Evolutionary conservation across 2,329 filamentous ascomycete species (phyloP).

Genomic region (Cyphellophora attinorum): DNA sequence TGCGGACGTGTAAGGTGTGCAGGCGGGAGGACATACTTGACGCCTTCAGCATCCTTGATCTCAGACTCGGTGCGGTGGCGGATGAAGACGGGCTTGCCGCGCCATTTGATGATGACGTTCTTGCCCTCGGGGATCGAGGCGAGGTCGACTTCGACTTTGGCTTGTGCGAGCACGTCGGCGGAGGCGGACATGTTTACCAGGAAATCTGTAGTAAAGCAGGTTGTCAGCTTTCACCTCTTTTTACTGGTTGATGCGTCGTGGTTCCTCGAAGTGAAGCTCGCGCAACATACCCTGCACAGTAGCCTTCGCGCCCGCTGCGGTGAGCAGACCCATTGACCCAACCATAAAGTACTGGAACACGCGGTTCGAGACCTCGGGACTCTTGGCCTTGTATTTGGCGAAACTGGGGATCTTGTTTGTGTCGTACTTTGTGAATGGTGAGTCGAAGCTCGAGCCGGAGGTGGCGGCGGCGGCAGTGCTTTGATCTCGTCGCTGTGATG

Average conservation of each 20-base stretch:
- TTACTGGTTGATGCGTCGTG: no score
- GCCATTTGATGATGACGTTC: conserved; percentile 99
- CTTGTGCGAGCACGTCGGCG: conserved; percentile 95
- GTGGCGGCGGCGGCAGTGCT: conserved; percentile 22
- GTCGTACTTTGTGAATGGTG: conserved; percentile 40
- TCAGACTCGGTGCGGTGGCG: conserved; percentile 89
- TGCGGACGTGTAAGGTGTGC: not conserved
- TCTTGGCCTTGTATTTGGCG: conserved; percentile 71
- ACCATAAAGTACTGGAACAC: conserved; percentile 98
- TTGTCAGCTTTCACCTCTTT: no score
- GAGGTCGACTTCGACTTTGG: conserved; percentile 97
- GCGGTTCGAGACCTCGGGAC: conserved; percentile 62
- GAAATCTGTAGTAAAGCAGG: conserved; percentile 63
- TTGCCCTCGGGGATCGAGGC: conserved; percentile 92
- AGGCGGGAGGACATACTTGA: conserved; percentile 41
- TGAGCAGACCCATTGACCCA: conserved; percentile 83
- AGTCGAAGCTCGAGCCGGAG: conserved; percentile 35
- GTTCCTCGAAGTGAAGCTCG: no score
- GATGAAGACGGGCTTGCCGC: conserved; percentile 99
- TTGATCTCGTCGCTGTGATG: conserved; percentile 29
- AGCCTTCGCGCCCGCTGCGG: conserved; percentile 89
- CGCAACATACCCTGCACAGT: conserved; percentile 87
- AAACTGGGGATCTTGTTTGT: conserved; percentile 78
- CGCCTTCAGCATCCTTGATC: conserved; percentile 88
- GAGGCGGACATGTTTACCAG: conserved; percentile 99